phyloP scores from a whole-genome alignment of 2,329 filamentous ascomycete species.

The Stagonosporopsis vannaccii region DNA sequence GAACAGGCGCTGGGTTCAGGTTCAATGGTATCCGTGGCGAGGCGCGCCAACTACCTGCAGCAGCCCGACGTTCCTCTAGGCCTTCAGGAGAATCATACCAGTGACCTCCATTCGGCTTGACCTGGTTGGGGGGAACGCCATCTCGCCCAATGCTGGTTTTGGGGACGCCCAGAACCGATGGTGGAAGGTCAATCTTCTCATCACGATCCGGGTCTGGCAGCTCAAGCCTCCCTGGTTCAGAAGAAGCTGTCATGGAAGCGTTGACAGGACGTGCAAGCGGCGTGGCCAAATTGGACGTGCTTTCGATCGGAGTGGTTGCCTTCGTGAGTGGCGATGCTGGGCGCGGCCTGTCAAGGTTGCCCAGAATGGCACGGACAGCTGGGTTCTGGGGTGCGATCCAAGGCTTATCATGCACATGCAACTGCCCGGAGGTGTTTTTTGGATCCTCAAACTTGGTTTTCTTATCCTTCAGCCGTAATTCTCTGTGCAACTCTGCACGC shows the following conservation, averaged over 20 bases:
- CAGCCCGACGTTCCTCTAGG: slow-evolving; percentile 48
- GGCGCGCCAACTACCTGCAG: slow-evolving; percentile 56
- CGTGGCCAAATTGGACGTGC: slow-evolving; percentile 63
- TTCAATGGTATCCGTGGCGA: slow-evolving; percentile 59
- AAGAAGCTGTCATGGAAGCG: slow-evolving; percentile 4
- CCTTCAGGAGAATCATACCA: slow-evolving; percentile 46
- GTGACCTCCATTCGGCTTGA: slow-evolving; percentile 38
- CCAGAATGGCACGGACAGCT: slow-evolving; percentile 43
- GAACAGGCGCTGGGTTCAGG: slow-evolving; percentile 54
- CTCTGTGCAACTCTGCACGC: slow-evolving; percentile 44
- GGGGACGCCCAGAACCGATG: slow-evolving; percentile 30
- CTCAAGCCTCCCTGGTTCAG: slow-evolving; percentile 19
- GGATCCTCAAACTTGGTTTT: slow-evolving; percentile 18
- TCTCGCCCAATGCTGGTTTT: background rate
- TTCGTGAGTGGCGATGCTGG: slow-evolving; percentile 25
- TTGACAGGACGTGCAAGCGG: slow-evolving; percentile 59
- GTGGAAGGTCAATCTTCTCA: slow-evolving; percentile 47
- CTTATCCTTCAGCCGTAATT: slow-evolving; percentile 34
- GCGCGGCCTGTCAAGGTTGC: slow-evolving; percentile 43
- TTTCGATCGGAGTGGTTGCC: slow-evolving; percentile 51
- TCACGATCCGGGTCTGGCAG: slow-evolving; percentile 49
- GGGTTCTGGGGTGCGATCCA: slow-evolving; percentile 34
- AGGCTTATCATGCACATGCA: slow-evolving; percentile 33
- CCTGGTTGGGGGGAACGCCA: slow-evolving; percentile 8
- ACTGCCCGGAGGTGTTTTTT: slow-evolving; percentile 18